Evolutionary conservation across 2,329 filamentous ascomycete species (phyloP), one percentile per base, ranked within the genome.

Genomic region (Aspergillus pseudoterreus): DNA sequence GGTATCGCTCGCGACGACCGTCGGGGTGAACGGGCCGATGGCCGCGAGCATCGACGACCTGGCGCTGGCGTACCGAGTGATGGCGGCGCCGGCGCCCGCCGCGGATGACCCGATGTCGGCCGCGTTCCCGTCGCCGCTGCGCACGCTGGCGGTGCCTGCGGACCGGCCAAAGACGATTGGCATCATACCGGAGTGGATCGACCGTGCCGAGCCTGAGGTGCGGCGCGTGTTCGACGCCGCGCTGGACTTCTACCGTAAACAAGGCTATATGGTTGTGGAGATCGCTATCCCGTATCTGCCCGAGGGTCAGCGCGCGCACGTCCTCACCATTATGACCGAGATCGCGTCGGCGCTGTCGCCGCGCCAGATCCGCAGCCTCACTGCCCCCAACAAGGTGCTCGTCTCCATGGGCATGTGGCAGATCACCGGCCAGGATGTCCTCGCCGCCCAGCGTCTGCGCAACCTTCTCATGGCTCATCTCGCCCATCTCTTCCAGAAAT

Each of bases 391-490:
- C 72, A 82, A 84, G 57, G 71, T 95, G 19, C 75, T 94, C 35
- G 73, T 95, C 54, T 77, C 78, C 2, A 75, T 90, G 10, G 67
- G 69, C 21, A 86, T 79, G 24, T 71, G 77, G 43, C 82, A 84
- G 60, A 87, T 87, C 0, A 77, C 84, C 0, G 83, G 84, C 0
- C 75, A 78, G 1, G 90, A 96, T 64, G 84, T 88, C 61, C 71
- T 92, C 52, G 83, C 85, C 55, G 85, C 85, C 42, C 87, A 89
- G 61, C 82, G 87, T 60, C 70, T 96, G 27, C 84, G 92, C 22
- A 81, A 83, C 33, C 72, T 92, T 33, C 74, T 92, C 49, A 95
- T 95, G 90, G 78, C 81, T 33, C 90, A 95, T 70, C 76, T 95
- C 10, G 82, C 88, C 0, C 77, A 80, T 60, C 74, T 95, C 1